These are phyloP conservation scores for Colletotrichum liaoningense DNA, from an alignment of 2,329 filamentous ascomycete genomes.

Conservation along the genomic window DNA sequence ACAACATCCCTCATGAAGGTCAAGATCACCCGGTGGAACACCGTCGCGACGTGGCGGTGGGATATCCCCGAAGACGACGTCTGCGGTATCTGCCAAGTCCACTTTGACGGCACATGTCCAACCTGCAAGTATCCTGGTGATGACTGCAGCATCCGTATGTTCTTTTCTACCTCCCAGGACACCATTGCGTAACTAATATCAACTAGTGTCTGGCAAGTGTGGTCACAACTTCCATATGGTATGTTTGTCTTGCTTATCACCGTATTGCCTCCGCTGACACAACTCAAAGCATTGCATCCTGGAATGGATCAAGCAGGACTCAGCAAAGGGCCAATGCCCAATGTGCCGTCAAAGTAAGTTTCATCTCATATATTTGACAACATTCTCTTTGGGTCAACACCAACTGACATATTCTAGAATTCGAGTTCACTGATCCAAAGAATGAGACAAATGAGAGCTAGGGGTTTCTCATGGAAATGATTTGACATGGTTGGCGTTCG, in stretches of 20 bases:
- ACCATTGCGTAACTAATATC: not conserved
- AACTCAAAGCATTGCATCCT: constrained; percentile 85
- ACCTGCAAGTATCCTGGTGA: constrained; percentile 98
- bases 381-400: not conserved
- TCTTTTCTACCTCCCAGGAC: not conserved
- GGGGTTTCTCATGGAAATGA: constrained; percentile 13
- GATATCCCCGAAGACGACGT: constrained; percentile 97
- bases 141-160: constrained; percentile 89
- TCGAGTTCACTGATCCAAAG: constrained; percentile 54
- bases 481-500: constrained; percentile 30
- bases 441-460: constrained; percentile 44
- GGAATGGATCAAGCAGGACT: constrained; percentile 96
- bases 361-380: not conserved
- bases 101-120: constrained; percentile 97
- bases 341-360: constrained; percentile 94
- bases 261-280: constrained; percentile 34
- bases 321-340: constrained; percentile 91
- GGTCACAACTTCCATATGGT: constrained; percentile 99
- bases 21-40: constrained; percentile 91
- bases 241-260: constrained; percentile 32
- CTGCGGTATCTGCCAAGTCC: constrained; percentile 97
- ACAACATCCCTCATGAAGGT: constrained; percentile 79
- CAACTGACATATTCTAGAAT: constrained; percentile 43
- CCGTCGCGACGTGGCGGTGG: constrained; percentile 97
- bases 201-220: constrained; percentile 90